Evolutionary conservation across 805 yeast genomes (phyloP).

Genomic region (Limtongia smithiae): DNA sequence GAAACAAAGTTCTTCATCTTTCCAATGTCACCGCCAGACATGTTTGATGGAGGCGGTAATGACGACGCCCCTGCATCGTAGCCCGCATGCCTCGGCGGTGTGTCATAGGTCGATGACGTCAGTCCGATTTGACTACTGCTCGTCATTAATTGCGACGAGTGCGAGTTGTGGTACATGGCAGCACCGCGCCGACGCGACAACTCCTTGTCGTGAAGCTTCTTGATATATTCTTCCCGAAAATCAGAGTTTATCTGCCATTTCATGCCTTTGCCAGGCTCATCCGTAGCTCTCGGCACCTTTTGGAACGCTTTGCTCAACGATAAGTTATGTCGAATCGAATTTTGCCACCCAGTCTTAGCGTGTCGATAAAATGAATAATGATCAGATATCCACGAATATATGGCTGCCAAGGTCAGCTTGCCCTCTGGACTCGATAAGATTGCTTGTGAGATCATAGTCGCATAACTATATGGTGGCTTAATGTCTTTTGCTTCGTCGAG

Average conservation of each 20-base stretch:
- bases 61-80: slow-evolving; percentile 6
- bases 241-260: slow-evolving; percentile 94
- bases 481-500: slow-evolving; percentile 86
- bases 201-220: slow-evolving; percentile 69
- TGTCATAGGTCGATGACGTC: slow-evolving; percentile 11
- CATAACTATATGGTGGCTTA: slow-evolving; percentile 95
- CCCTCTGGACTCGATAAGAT: slow-evolving; percentile 85
- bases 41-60: slow-evolving; percentile 6
- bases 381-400: slow-evolving; percentile 82
- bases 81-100: slow-evolving; percentile 18
- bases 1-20: slow-evolving; percentile 5
- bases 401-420: slow-evolving; percentile 82
- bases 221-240: slow-evolving; percentile 78
- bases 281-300: slow-evolving; percentile 90
- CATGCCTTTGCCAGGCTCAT: slow-evolving; percentile 99
- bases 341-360: slow-evolving; percentile 97
- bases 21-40: slow-evolving; percentile 3
- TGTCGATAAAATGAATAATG: slow-evolving; percentile 90
- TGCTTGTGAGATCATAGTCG: slow-evolving; percentile 98
- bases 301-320: slow-evolving; percentile 96
- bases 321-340: slow-evolving; percentile 91
- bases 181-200: slow-evolving; percentile 29
- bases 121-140: slow-evolving; percentile 2
- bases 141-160: slow-evolving; percentile 1
- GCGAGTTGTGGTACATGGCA: slow-evolving; percentile 9